phyloP scores from a whole-genome alignment of 108 stramenopile species.

The Discostella pseudostelligera region DNA sequence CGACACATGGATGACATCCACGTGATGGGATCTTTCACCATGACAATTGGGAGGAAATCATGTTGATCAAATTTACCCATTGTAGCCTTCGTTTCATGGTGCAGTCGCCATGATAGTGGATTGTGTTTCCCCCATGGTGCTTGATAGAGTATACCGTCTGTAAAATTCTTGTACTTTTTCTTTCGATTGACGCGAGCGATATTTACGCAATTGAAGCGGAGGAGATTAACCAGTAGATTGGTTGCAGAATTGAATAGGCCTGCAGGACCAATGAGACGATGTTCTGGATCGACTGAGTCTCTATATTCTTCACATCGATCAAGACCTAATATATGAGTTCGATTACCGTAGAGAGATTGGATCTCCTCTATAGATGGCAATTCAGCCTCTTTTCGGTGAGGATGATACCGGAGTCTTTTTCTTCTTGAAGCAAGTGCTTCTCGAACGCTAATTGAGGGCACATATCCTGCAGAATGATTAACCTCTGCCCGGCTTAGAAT shows the following conservation, averaged over 20 bases:
- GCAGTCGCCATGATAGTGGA: conserved; percentile 53
- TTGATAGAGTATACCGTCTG: conserved; percentile 40
- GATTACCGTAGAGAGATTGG: conserved; percentile 55
- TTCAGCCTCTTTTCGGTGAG: conserved; percentile 14
- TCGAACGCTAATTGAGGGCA: conserved; percentile 13
- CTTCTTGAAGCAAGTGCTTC: conserved; percentile 6
- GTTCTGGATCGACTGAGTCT: conserved; percentile 34
- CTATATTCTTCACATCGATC: conserved; percentile 68
- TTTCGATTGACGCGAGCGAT: conserved; percentile 6
- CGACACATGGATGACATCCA: conserved; percentile 90
- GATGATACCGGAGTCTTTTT: background rate
- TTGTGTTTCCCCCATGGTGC: conserved; percentile 90
- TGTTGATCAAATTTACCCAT: conserved; percentile 6
- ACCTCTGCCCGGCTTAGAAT: conserved; percentile 38
- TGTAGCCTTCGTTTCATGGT: conserved; percentile 14
- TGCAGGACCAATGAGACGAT: conserved; percentile 59
- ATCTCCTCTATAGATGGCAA: conserved; percentile 51
- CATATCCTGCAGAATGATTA: conserved; percentile 20
- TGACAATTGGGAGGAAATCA: conserved; percentile 68
- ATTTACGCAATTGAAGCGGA: conserved; percentile 41
- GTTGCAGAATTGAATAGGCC: conserved; percentile 48
- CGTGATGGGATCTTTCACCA: conserved; percentile 80
- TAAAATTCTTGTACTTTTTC: conserved; percentile 16
- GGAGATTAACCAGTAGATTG: conserved; percentile 37
- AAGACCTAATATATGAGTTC: conserved; percentile 64